Evolutionary conservation across 2,329 filamentous ascomycete genomes (phyloP), one percentile per base, ranked within the genome.

Genomic region (Aspergillus latus): DNA sequence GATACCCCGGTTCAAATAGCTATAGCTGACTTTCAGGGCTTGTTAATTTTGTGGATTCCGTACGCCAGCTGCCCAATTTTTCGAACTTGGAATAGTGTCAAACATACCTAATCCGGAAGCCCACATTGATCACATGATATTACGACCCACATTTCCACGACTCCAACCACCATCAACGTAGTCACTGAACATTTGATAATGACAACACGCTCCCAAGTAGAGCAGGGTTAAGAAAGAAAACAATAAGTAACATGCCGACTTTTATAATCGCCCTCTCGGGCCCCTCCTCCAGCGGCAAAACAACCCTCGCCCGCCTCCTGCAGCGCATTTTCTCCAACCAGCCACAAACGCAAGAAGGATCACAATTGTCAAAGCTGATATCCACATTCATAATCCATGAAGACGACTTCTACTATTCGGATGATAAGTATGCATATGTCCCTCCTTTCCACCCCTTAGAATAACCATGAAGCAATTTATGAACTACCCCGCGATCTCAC

Each of bases 201-300:
- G n/a, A 6, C 29, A 7, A 16, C 13, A 34, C 10, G n/a, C 13
- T 26, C 8, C 11, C 5, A 21, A 30, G 8, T 28, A 47, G 10
- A 32, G 37, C 39, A 15, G 44, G 16, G 28, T 5, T 26, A 15
- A 52, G n/a, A 39, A 15, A 16, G 42, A 4, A 52, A 43, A 49
- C 13, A 52, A 26, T 15, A 28, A 16, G 37, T 2, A 50, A 46
- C 29, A 29, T 15, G 32, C 32, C 44, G 50, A 58, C 61, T 59
- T 70, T 93, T 58, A 78, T 96, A 43, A 78, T 97, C 53, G 91
- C 87, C 58, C 86, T 97, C 57, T 95, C 90, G 39, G 94, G 94
- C 54, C 90, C 89, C 62, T 97, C 93, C 1, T 96, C 89, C 3
- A 93, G 89, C 66, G 94, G 94, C 58, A 99, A 99, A 78, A 97